Evolutionary conservation across 2,329 filamentous ascomycete species (phyloP), one percentile per base, ranked within the genome.

Genomic region (Ceratocystis harringtonii): DNA sequence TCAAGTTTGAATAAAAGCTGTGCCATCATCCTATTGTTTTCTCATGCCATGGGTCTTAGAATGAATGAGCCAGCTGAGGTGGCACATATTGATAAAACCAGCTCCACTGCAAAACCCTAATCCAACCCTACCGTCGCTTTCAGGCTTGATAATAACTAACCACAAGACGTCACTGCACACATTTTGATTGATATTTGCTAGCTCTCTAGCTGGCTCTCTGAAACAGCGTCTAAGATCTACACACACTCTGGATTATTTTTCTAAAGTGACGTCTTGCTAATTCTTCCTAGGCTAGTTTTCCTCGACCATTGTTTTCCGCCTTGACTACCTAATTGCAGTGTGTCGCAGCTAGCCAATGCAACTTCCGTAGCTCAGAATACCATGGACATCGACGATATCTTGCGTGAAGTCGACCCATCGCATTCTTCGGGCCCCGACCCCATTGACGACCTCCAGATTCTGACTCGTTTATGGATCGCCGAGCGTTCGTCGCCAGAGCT

Each of bases 401-500:
- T 91, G 68, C 84, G 84, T 71, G 85, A 87, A 72, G 85, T 91
- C 70, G 86, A 90, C 74, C 84, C 81, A 62, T 74, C 78, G 67
- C 77, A 83, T 69, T 74, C 78, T 44, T 74, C 83, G 19, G 82
- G 84, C 2, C 76, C 77, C 63, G 82, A 84, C 70, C 85, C 81
- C 52, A 81, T 85, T 71, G 92, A 97, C 76, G 63, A 65, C 15
- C 81, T 97, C 70, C 91, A 96, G 74, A 84, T 89, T 64, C 78
- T 99, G 70, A 96, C 92, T 70, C 87, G 92, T 71, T 88, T 87
- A 71, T 99, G 92, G 92, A 84, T 96, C 57, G 90, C 92, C 55
- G 95, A 99, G 75, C 85, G 94, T 70, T 89, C 88, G 66, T 87
- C 90, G 57, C 90, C 92, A 1, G 92, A 96, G 75, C 80, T 99